These are phyloP conservation scores for Claviceps africana DNA, from an alignment of 2,329 filamentous ascomycete species.

Conservation along the genomic window DNA sequence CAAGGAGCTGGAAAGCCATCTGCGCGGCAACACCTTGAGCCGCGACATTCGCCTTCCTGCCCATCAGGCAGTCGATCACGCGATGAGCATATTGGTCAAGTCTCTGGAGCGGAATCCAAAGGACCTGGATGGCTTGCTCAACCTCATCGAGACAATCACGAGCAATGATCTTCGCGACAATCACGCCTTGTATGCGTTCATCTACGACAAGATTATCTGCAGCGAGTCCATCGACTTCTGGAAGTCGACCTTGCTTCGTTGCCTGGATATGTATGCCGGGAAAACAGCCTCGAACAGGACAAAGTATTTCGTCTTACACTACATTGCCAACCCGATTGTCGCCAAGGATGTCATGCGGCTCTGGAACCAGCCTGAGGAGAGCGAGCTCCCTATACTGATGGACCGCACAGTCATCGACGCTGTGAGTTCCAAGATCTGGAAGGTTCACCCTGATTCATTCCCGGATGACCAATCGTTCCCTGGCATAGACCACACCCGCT, in stretches of 20 bases:
- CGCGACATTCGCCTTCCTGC: conserved; percentile 65
- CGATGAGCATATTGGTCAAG: conserved; percentile 72
- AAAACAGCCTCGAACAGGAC: conserved; percentile 71
- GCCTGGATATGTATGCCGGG: conserved; percentile 73
- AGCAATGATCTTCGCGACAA: conserved; percentile 67
- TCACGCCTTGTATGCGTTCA: conserved; percentile 63
- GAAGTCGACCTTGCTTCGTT: conserved; percentile 67
- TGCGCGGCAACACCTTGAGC: conserved; percentile 56
- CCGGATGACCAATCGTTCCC: conserved; percentile 72
- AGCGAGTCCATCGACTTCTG: conserved; percentile 78
- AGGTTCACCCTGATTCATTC: conserved; percentile 66
- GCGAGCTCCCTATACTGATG: conserved; percentile 56
- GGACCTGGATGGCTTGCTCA: conserved; percentile 73
- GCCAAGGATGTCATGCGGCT: conserved; percentile 89
- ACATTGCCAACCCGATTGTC: conserved; percentile 89
- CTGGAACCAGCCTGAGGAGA: conserved; percentile 47
- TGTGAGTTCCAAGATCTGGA: conserved; percentile 89
- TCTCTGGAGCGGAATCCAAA: conserved; percentile 61
- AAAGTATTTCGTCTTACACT: conserved; percentile 83
- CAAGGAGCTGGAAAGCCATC: conserved; percentile 62
- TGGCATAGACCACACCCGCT: conserved; percentile 86
- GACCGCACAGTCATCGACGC: conserved; percentile 79
- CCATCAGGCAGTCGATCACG: conserved; percentile 76
- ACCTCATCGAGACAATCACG: conserved; percentile 71
- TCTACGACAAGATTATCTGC: conserved; percentile 73